Base-by-base conservation (phyloP, 2,329 filamentous ascomycete species). In the Microdochium bolleyi region DNA sequence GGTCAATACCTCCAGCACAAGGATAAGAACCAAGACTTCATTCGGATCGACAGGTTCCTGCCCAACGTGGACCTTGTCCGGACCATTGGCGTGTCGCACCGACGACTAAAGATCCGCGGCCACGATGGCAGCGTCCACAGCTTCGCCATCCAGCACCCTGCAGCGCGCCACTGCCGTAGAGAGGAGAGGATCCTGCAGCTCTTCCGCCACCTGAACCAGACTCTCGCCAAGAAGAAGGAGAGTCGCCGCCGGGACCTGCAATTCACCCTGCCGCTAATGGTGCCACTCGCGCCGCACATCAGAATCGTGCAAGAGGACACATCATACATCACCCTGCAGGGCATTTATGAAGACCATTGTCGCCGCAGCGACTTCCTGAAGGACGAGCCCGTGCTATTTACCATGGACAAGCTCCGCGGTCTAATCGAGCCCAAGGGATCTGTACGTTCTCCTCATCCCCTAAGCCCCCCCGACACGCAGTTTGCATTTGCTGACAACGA, bases 21-120 rank as follows among this genome's bases (percentile, higher is more conserved):
- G 69, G 95, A 99, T 64, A 99, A 97, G 80, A 99, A 99, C 68
- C 91, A 95, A 62, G 94, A 99, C 68, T 99, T 99, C 66, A 87
- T 99, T 59, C 87, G 92, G 48, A 97, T 99, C 59, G 95, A 99
- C 68, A 87, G 92, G 24, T 99, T 99, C 81, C 73, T 99, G 61
- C 92, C 95, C 10, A 89, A 94, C 58, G 91, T 99, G 21, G 92
- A 99, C 61, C 79, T 97, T 51, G 89, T 99, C 44, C 86, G 94
- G 52, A 89, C 87, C 10, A 90, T 95, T 61, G 91, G 91, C 52
- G 87, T 92, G 27, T 97, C 92, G 50, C 92, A 97, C 70, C 84
- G 94, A 30, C 83, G 95, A 49, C 79, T 99, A 61, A 96, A 91
- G 74, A 97, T 99, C 67, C 88, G 95, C 58, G 95, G 94, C 16